Conservation (phyloP, 1,139 yeast species). For the Hemisphaericaspora lyxosophila region DNA sequence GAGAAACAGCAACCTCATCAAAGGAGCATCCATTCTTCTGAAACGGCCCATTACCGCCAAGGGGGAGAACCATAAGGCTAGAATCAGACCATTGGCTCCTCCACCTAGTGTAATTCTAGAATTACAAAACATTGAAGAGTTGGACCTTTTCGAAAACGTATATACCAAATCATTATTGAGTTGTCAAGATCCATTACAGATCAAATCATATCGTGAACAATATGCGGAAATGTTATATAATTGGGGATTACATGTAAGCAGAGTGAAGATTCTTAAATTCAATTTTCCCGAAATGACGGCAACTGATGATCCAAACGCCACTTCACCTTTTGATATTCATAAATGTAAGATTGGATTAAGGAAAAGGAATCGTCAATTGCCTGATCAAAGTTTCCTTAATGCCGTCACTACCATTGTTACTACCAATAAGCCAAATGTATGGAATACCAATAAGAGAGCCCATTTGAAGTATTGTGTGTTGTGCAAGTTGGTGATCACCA, state of each 20-base stretch:
- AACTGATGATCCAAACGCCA: constrained; percentile 12
- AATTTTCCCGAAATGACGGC: constrained; percentile 54
- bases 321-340: constrained; percentile 33
- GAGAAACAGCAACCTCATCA: too few species aligned
- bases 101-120: constrained; percentile 50
- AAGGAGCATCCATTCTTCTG: constrained; percentile 5
- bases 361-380: constrained; percentile 19
- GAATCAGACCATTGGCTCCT: constrained; percentile 15
- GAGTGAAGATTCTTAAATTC: constrained; percentile 77
- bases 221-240: constrained; percentile 78
- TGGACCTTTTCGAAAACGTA: constrained; percentile 54
- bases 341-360: constrained; percentile 46
- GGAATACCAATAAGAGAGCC: constrained; percentile 32
- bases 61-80: background rate
- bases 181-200: constrained; percentile 44
- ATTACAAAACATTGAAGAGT: constrained; percentile 52
- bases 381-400: constrained; percentile 21
- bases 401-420: constrained; percentile 27
- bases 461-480: constrained; percentile 52
- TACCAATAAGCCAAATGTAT: constrained; percentile 25
- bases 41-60: background rate
- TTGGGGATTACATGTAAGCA: constrained; percentile 80
- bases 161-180: constrained; percentile 49
- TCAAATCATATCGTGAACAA: constrained; percentile 58
- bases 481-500: constrained; percentile 62